These are phyloP conservation scores for Mycena amicta DNA, from an alignment of 768 basidiomycete species.

Conservation along the genomic window DNA sequence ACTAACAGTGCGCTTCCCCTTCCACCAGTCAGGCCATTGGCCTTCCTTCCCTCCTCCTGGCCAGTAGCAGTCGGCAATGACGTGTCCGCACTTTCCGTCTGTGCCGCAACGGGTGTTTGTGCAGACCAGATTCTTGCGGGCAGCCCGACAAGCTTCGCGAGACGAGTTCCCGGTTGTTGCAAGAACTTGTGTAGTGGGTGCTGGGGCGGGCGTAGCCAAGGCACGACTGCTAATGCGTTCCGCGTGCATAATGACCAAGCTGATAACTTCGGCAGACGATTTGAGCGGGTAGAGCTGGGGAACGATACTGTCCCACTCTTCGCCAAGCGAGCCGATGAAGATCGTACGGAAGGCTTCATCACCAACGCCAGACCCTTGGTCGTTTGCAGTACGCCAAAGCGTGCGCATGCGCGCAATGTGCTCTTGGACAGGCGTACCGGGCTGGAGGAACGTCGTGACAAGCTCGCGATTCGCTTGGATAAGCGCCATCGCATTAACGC, in stretches of 20 bases:
- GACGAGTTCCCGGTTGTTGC: not conserved
- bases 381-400: not conserved
- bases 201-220: not conserved
- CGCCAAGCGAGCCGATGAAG: not conserved
- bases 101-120: slow-evolving; percentile 5
- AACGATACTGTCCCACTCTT: not conserved
- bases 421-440: not conserved
- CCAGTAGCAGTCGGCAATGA: slow-evolving; percentile 13
- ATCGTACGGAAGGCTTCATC: not conserved
- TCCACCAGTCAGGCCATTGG: slow-evolving; percentile 15
- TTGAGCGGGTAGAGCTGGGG: not conserved
- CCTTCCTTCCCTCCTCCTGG: slow-evolving; percentile 16
- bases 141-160: slow-evolving; percentile 1
- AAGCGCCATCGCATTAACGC: not conserved
- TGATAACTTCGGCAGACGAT: not conserved
- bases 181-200: not conserved
- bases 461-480: not conserved
- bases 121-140: slow-evolving; percentile 7
- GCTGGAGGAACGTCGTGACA: not conserved
- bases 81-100: not conserved
- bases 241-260: slow-evolving; percentile 1
- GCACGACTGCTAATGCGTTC: slow-evolving; percentile 4
- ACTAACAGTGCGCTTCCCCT: not conserved
- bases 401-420: not conserved
- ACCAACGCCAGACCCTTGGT: not conserved